Evolutionary conservation across 2,329 filamentous ascomycete species (phyloP).

Genomic region (Xylariaceae sp.): DNA sequence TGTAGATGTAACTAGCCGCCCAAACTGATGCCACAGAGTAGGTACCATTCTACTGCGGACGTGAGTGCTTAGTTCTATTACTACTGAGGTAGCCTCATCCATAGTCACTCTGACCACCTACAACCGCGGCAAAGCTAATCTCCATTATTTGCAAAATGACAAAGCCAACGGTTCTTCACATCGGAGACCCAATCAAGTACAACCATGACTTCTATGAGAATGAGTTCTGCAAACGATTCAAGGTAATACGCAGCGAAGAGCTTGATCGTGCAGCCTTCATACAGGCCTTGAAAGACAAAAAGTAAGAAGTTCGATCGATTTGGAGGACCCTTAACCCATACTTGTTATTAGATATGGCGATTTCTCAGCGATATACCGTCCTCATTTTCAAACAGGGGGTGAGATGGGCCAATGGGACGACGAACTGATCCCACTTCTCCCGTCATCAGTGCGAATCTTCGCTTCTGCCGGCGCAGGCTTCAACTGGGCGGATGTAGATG

Average conservation of each 20-base stretch:
- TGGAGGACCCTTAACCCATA: too few relatives aligned
- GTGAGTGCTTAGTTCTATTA: too few relatives aligned
- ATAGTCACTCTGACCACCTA: too few relatives aligned
- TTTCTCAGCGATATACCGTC: slow-evolving; percentile 52
- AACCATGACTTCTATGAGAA: slow-evolving; percentile 36
- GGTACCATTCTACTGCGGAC: too few relatives aligned
- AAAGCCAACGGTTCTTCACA: slow-evolving; percentile 36
- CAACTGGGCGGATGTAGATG: slow-evolving; percentile 62
- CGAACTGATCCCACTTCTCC: slow-evolving; percentile 59
- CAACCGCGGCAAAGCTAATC: too few relatives aligned
- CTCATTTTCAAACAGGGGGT: slow-evolving; percentile 66
- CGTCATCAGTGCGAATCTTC: slow-evolving; percentile 56
- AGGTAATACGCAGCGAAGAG: slow-evolving; percentile 43
- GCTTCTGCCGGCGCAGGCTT: slow-evolving; percentile 64
- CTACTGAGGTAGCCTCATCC: too few relatives aligned
- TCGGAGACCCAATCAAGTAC: slow-evolving; percentile 38
- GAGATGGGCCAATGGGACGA: slow-evolving; percentile 67
- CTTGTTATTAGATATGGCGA: slow-evolving; percentile 34
- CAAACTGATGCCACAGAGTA: too few relatives aligned
- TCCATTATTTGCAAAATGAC: too few relatives aligned
- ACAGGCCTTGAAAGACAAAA: slow-evolving; percentile 39
- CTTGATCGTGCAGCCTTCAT: slow-evolving; percentile 43
- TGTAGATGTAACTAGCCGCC: too few relatives aligned
- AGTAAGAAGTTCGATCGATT: slow-evolving; percentile 30
- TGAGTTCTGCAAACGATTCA: slow-evolving; percentile 34